phyloP scores from a whole-genome alignment of 441 rosid species.

The Gossypium trilobum region DNA sequence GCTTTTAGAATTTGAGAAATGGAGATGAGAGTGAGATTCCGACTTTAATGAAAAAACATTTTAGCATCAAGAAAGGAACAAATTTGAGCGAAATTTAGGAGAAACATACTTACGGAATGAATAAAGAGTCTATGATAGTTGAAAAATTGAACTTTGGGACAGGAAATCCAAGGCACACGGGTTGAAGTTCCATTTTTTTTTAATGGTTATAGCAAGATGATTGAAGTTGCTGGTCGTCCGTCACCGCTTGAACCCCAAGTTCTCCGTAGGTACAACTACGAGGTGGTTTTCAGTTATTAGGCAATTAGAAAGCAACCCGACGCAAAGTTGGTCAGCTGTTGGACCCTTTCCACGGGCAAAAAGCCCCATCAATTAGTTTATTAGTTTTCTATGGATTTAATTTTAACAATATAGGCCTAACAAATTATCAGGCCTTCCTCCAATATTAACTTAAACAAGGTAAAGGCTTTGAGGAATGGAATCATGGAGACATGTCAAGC shows the following conservation, averaged over 20 bases:
- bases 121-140: slow-evolving; percentile 5
- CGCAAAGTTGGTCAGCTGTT: neutral
- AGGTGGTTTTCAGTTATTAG: neutral
- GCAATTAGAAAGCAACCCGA: neutral
- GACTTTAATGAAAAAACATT: neutral
- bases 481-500: neutral
- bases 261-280: neutral
- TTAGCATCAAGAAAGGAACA: neutral
- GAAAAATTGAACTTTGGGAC: slow-evolving; percentile 28
- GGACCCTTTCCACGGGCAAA: neutral
- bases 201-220: slow-evolving; percentile 11
- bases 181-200: slow-evolving; percentile 34
- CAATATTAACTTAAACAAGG: neutral
- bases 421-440: neutral
- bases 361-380: neutral
- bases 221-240: neutral
- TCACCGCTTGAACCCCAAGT: neutral
- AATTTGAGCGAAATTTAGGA: neutral
- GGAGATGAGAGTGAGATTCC: slow-evolving; percentile 1
- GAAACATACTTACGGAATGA: slow-evolving; percentile 27
- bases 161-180: slow-evolving; percentile 35
- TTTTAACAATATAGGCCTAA: neutral
- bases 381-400: neutral
- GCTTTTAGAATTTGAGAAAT: slow-evolving; percentile 20
- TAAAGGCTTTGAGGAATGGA: neutral